phyloP scores from a whole-genome alignment of 2,329 filamentous ascomycete species.

The Tolypocladium paradoxum region DNA sequence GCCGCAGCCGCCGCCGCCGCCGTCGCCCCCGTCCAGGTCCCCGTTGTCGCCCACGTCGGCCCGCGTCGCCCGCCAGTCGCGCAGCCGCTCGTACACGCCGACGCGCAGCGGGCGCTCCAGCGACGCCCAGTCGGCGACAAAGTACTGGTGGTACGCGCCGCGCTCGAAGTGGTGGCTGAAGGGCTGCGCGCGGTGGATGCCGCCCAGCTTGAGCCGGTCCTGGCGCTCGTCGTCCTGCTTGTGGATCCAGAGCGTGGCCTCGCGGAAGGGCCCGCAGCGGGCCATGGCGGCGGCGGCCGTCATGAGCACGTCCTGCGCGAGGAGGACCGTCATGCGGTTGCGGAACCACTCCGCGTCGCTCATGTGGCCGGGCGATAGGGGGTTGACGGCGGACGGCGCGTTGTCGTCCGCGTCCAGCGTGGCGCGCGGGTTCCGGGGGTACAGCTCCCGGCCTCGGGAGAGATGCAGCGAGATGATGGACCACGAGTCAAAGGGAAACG shows the following conservation, averaged over 20 bases:
- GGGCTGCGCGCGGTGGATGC: constrained; percentile 31
- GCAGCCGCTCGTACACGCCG: constrained; percentile 12
- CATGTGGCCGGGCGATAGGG: constrained; percentile 7
- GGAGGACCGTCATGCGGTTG: constrained; percentile 23
- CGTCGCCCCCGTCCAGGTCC: neutral
- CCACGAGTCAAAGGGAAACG: constrained; percentile 33
- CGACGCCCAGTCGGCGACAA: constrained; percentile 15
- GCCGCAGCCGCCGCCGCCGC: constrained; percentile 6
- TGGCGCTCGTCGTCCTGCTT: constrained; percentile 9
- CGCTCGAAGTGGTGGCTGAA: constrained; percentile 27
- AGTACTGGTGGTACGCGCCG: constrained; percentile 17
- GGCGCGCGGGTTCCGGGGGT: constrained; percentile 11
- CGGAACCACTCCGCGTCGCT: constrained; percentile 19
- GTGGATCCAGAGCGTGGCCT: constrained; percentile 23
- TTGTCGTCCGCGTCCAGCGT: neutral
- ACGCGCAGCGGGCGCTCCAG: constrained; percentile 8
- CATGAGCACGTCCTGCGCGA: constrained; percentile 19
- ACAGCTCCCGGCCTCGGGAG: constrained; percentile 21
- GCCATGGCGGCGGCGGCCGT: constrained; percentile 25
- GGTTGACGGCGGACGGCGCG: neutral
- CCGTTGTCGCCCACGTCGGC: constrained; percentile 5
- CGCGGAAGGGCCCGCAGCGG: constrained; percentile 13
- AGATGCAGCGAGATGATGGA: constrained; percentile 29
- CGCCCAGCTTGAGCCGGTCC: constrained; percentile 26
- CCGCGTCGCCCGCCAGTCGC: constrained; percentile 11